Evolutionary conservation across 768 basidiomycete species (phyloP).

Genomic region (Termitomyces sp.): DNA sequence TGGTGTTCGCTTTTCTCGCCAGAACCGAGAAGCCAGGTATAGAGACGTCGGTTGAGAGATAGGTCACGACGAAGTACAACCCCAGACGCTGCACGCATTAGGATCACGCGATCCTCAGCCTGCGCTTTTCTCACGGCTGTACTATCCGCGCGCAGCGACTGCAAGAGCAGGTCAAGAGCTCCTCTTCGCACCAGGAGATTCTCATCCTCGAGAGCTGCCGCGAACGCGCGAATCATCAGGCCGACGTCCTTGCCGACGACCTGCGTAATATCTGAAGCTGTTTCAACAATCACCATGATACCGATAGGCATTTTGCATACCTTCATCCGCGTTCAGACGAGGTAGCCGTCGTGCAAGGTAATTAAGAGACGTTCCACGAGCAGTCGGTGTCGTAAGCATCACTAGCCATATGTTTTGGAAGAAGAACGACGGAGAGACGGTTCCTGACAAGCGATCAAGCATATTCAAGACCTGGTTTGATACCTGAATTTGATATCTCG

Average conservation of each 20-base stretch:
- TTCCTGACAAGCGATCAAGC: slow-evolving; percentile 76
- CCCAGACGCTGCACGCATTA: slow-evolving; percentile 81
- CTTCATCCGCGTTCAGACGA: slow-evolving; percentile 62
- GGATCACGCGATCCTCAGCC: slow-evolving; percentile 67
- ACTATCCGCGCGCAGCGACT: slow-evolving; percentile 72
- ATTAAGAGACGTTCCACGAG: slow-evolving; percentile 82
- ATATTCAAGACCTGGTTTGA: slow-evolving; percentile 63
- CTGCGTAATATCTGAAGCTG: slow-evolving; percentile 49
- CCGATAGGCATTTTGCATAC: slow-evolving; percentile 26
- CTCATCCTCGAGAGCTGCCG: slow-evolving; percentile 89
- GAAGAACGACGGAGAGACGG: slow-evolving; percentile 86
- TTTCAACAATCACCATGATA: neutral
- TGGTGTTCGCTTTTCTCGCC: slow-evolving; percentile 77
- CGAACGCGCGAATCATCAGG: slow-evolving; percentile 90
- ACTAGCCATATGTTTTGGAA: slow-evolving; percentile 94
- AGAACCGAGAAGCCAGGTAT: slow-evolving; percentile 87
- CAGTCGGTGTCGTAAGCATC: slow-evolving; percentile 84
- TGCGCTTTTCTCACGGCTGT: slow-evolving; percentile 64
- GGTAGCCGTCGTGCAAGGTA: slow-evolving; percentile 82
- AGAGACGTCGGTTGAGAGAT: slow-evolving; percentile 87
- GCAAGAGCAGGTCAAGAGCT: slow-evolving; percentile 79
- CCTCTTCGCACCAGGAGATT: slow-evolving; percentile 86
- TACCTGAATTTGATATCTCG: slow-evolving; percentile 1
- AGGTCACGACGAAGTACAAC: slow-evolving; percentile 92
- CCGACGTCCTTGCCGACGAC: slow-evolving; percentile 86